Evolutionary conservation across 192 early-diverging fungal species (phyloP).

Genomic region (Coemansia sp.): DNA sequence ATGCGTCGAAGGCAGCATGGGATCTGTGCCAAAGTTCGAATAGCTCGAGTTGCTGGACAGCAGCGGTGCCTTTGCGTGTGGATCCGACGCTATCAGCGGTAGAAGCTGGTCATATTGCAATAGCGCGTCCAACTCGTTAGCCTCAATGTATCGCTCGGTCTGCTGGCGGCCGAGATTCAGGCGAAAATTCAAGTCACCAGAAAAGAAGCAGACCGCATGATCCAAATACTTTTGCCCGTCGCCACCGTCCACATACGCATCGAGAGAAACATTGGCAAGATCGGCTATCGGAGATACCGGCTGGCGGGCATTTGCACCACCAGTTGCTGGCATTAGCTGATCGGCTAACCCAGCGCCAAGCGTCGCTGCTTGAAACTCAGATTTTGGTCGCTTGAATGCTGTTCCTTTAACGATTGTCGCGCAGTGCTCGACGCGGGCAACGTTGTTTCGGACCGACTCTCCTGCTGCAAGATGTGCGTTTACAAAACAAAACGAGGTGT

Average conservation of each 20-base stretch:
- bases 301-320: constrained; percentile 76
- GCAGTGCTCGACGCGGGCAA: constrained; percentile 76
- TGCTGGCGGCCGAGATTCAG: constrained; percentile 70
- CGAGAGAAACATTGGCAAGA: constrained; percentile 57
- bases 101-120: constrained; percentile 66
- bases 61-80: constrained; percentile 10
- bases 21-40: neutral
- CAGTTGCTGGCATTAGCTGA: constrained; percentile 47
- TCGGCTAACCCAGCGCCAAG: constrained; percentile 64
- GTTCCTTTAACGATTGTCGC: constrained; percentile 54
- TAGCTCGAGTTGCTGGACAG: constrained; percentile 1
- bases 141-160: constrained; percentile 59
- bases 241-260: constrained; percentile 67
- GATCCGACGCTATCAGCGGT: constrained; percentile 25
- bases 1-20: constrained; percentile 6
- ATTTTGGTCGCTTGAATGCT: constrained; percentile 22
- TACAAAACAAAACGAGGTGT: constrained; percentile 85
- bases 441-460: constrained; percentile 65
- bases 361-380: constrained; percentile 3
- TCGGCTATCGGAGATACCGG: constrained; percentile 57
- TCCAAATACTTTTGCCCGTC: constrained; percentile 85
- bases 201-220: constrained; percentile 70
- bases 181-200: constrained; percentile 97
- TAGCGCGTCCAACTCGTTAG: constrained; percentile 60
- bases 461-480: constrained; percentile 92